Conservation (phyloP, 169 alveolate genomes). For the Condylostoma magnum region DNA sequence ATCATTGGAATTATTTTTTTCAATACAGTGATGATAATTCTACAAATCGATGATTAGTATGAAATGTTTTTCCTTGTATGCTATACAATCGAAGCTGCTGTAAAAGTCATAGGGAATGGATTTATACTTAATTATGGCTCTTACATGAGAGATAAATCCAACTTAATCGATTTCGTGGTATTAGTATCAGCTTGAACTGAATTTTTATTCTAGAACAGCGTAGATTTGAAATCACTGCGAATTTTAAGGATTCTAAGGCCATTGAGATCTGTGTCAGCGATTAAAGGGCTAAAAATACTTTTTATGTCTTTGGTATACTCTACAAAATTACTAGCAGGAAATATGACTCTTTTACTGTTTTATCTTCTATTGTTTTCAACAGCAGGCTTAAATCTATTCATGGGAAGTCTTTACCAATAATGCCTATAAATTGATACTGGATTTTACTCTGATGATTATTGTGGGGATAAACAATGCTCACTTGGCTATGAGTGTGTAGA, state of each 20-base stretch:
- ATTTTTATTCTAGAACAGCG: conserved; percentile 36
- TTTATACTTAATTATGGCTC: conserved; percentile 34
- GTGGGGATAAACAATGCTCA: conserved; percentile 5
- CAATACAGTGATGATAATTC: too few species aligned
- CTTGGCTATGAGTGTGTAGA: not conserved
- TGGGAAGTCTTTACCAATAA: conserved; percentile 52
- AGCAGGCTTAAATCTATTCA: conserved; percentile 67
- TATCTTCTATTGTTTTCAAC: conserved; percentile 62
- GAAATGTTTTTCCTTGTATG: conserved; percentile 52
- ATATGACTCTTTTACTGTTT: conserved; percentile 49
- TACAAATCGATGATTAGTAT: too few species aligned
- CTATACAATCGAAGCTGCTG: conserved; percentile 57
- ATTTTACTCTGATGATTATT: not conserved
- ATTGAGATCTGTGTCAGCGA: conserved; percentile 59
- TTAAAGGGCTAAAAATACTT: conserved; percentile 57
- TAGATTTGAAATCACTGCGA: conserved; percentile 52
- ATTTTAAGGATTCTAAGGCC: conserved; percentile 71
- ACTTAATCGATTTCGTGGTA: conserved; percentile 61
- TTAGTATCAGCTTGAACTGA: conserved; percentile 55
- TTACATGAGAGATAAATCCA: conserved; percentile 67
- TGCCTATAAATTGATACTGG: conserved; percentile 57
- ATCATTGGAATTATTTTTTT: too few species aligned
- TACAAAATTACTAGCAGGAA: conserved; percentile 44
- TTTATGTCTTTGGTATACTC: conserved; percentile 56
- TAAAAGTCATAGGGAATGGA: conserved; percentile 57